Evolutionary conservation across 371 early-diverging fungal species (phyloP), one percentile per base, ranked within the genome.

Genomic region (Apophysomyces variabilis): DNA sequence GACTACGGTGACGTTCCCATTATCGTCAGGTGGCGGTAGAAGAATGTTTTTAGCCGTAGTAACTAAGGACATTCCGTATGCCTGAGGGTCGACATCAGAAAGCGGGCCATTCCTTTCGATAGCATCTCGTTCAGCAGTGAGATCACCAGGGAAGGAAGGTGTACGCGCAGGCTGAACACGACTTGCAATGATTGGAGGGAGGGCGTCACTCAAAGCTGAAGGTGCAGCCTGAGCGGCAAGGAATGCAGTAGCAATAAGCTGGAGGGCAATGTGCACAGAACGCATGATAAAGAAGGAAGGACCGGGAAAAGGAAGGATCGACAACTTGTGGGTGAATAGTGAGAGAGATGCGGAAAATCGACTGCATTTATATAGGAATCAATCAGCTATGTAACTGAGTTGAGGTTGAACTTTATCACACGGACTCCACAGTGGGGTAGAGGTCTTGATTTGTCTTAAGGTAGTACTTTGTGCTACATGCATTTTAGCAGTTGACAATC

Each of bases 91-190:
- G 21, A 50, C 21, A 4, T 50, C 21, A 18, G 50, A 50, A 18
- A 50, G 50, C n/a, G 50, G 18, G 8, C 50, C 50, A 11, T 50
- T 50, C 21, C 21, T 50, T 26, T 50, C 21, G 50, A 50, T 50
- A 9, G 50, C 50, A 21, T 50, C 50, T 21, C 9, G 50, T 7
- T 50, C 50, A 18, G 50, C 50, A 3, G n/a, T 21, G 3, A 50
- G 50, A 50, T 50, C 50, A 50, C 50, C 50, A 11, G 50, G 21
- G 21, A 50, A 50, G 5, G 11, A 16, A 5, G 50, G 50, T 18
- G 21, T 26, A 18, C 50, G 7, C n/a, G 50, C 50, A 18, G 50
- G 50, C 21, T 50, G 18, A 7, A 26, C 21, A 21, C 50, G 50
- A 21, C 21, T 50, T n/a, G 50, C n/a, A 50, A 50, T 16, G 21